These are phyloP conservation scores for Protomyces macrosporus DNA, from an alignment of 1,139 yeast species.

Conservation along the genomic window DNA sequence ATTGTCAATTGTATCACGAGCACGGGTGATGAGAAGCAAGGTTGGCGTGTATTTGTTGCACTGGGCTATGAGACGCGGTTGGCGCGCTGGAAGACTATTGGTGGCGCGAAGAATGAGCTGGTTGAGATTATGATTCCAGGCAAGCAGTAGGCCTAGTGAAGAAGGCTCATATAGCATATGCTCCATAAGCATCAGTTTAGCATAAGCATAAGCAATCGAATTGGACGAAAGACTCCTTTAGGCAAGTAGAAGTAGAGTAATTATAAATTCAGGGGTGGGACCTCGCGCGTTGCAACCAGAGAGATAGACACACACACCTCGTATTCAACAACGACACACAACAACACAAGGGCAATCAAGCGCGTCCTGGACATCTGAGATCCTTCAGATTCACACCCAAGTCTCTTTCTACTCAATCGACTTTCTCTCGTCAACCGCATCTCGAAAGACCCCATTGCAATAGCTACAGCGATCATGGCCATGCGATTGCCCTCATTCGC, in stretches of 20 bases:
- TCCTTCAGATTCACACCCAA: no score
- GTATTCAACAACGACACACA: no score
- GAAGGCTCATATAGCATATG: background rate
- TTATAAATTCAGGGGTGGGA: no score
- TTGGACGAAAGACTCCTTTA: no score
- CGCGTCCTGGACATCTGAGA: no score
- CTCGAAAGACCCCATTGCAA: background rate
- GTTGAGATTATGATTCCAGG: constrained; percentile 3
- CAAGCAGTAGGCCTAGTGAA: background rate
- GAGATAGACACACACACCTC: no score
- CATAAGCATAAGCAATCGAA: background rate
- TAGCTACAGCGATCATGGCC: background rate
- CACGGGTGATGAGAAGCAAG: constrained; percentile 29
- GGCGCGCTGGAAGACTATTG: constrained; percentile 32
- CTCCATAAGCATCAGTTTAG: background rate
- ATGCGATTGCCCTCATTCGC: background rate
- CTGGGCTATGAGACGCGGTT: constrained; percentile 31
- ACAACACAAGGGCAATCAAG: no score
- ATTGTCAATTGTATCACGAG: constrained; percentile 31
- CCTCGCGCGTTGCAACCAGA: no score
- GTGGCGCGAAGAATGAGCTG: constrained; percentile 28
- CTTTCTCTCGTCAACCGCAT: no score
- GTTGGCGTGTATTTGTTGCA: constrained; percentile 28
- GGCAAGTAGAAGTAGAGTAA: background rate
- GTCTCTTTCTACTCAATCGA: no score